A percentile compares a stretch with the other conserved stretches of the same genome.
phyloP scores from a whole-genome alignment of 2,329 filamentous ascomycete species.

The Balansia obtecta region DNA sequence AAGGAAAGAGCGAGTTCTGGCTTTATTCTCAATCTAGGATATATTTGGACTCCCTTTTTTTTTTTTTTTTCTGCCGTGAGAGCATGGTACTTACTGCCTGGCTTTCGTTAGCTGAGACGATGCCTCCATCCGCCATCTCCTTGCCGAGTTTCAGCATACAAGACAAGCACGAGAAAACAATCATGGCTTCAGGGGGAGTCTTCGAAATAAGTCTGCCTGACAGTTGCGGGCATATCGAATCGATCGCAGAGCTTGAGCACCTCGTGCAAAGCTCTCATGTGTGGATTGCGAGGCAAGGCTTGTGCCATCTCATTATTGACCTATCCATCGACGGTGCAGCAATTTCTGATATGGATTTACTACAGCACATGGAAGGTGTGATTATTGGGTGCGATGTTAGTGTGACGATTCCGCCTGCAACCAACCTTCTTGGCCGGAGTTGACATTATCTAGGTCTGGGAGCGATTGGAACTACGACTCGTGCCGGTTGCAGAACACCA shows the following conservation, averaged over 20 bases:
- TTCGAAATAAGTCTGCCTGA: constrained; percentile 16
- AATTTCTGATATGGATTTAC: constrained; percentile 5
- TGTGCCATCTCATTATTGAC: constrained; percentile 18
- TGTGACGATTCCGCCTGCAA: background rate
- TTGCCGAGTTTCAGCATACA: constrained; percentile 15
- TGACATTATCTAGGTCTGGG: constrained; percentile 14
- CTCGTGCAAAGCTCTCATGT: constrained; percentile 13
- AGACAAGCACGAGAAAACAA: constrained; percentile 12
- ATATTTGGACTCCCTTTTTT: background rate
- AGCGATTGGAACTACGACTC: constrained; percentile 17
- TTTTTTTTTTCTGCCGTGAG: background rate
- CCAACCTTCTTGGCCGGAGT: background rate
- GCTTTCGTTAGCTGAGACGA: background rate
- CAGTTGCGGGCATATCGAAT: constrained; percentile 5
- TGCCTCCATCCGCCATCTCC: constrained; percentile 10
- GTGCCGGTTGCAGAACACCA: constrained; percentile 7
- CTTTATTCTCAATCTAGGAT: background rate
- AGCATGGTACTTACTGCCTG: background rate
- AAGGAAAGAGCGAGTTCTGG: no score
- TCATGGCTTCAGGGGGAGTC: constrained; percentile 13
- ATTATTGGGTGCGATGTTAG: constrained; percentile 18
- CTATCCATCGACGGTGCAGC: constrained; percentile 12
- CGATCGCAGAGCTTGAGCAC: constrained; percentile 13
- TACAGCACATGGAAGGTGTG: constrained; percentile 9
- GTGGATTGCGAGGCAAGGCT: constrained; percentile 21